Percentiles rank a stretch among this genome's conserved stretches.
phyloP scores from a whole-genome alignment of 805 yeast species.

The Metschnikowia similis region DNA sequence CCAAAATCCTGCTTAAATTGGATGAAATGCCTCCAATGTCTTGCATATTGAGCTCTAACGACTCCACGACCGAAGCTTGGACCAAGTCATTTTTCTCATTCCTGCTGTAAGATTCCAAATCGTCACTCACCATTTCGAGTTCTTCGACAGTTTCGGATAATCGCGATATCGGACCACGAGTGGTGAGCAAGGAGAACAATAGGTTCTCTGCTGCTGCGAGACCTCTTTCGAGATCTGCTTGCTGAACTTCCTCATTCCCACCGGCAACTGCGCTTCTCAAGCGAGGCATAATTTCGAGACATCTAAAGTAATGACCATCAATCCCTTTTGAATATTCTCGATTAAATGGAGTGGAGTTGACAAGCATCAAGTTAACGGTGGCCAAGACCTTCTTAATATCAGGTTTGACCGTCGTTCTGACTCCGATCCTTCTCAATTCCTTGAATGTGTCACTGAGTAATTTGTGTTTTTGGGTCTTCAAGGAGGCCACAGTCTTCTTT shows the following conservation, averaged over 20 bases:
- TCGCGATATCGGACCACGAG: constrained; percentile 45
- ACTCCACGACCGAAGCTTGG: constrained; percentile 16
- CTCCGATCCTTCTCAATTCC: constrained; percentile 72
- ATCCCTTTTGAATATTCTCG: constrained; percentile 31
- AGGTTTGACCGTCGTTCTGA: constrained; percentile 59
- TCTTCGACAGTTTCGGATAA: constrained; percentile 20
- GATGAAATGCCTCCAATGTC: constrained; percentile 10
- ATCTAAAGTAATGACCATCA: constrained; percentile 57
- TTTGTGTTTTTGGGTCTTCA: constrained; percentile 78
- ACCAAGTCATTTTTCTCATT: constrained; percentile 10
- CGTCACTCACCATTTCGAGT: constrained; percentile 12
- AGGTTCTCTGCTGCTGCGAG: constrained; percentile 73
- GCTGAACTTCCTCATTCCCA: constrained; percentile 71
- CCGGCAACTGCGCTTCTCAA: constrained; percentile 60
- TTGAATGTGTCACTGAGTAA: constrained; percentile 71
- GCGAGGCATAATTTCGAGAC: constrained; percentile 78
- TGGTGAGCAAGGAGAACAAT: constrained; percentile 51
- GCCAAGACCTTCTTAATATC: constrained; percentile 63
- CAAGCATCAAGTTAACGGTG: constrained; percentile 59
- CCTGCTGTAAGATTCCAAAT: constrained; percentile 16
- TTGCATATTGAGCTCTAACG: constrained; percentile 17
- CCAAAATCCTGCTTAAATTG: constrained; percentile 10
- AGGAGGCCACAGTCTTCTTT: constrained; percentile 59
- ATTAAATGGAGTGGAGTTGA: constrained; percentile 46
- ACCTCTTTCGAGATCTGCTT: constrained; percentile 67